phyloP scores from a whole-genome alignment of 2,329 filamentous ascomycete genomes.

The Harringtonia aguacate region DNA sequence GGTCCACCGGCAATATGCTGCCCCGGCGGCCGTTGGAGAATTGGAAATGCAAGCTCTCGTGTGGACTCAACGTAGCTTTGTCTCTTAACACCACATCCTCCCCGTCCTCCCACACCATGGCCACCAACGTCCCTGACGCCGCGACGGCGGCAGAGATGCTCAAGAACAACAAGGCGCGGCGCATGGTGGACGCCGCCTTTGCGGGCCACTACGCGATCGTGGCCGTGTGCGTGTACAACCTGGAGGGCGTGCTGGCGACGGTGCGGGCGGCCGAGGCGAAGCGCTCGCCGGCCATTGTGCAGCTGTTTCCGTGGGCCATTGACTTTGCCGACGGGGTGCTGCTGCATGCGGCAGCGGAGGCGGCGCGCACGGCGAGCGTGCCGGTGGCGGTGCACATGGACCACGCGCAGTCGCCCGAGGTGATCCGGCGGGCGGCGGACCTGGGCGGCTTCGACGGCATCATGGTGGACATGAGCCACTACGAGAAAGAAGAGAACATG shows the following conservation, averaged over 20 bases:
- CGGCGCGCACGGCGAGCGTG: conserved; percentile 41
- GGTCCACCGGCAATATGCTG: too few relatives aligned
- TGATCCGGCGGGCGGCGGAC: conserved; percentile 44
- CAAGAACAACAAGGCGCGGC: conserved; percentile 1
- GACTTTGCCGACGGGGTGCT: conserved; percentile 46
- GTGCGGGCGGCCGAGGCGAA: conserved; percentile 58
- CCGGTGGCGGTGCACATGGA: conserved; percentile 55
- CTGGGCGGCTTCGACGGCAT: conserved; percentile 55
- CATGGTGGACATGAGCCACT: conserved; percentile 70
- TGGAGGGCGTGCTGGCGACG: conserved; percentile 58
- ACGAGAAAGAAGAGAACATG: conserved; percentile 61
- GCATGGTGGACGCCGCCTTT: conserved; percentile 5
- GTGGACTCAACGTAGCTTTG: background rate
- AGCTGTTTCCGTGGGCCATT: conserved; percentile 63
- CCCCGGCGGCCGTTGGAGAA: too few relatives aligned
- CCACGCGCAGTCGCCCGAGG: conserved; percentile 50
- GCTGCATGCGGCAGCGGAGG: conserved; percentile 41
- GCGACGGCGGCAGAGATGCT: conserved; percentile 1
- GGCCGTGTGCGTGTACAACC: conserved; percentile 45
- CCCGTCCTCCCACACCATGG: background rate
- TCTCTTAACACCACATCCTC: background rate
- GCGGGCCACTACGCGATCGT: conserved; percentile 2
- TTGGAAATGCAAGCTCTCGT: too few relatives aligned
- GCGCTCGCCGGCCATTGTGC: conserved; percentile 54
- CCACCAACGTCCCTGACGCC: background rate